Evolutionary conservation across 192 early-diverging fungal genomes (phyloP).

Genomic region (Coemansia sp.): DNA sequence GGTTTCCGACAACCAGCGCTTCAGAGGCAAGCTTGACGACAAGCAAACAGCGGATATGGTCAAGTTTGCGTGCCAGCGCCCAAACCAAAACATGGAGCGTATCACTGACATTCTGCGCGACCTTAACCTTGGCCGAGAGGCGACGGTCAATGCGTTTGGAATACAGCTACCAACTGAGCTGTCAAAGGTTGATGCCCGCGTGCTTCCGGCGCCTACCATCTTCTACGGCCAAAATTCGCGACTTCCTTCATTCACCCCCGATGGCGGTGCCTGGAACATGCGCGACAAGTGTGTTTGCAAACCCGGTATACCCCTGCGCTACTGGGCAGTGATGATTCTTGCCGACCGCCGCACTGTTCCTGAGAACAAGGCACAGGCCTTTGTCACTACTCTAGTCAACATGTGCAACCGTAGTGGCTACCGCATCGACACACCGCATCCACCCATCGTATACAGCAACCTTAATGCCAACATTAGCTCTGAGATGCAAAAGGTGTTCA

Average conservation of each 20-base stretch:
- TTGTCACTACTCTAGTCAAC: constrained; percentile 71
- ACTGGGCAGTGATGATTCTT: constrained; percentile 82
- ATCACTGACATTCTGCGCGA: constrained; percentile 69
- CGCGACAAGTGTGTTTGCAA: constrained; percentile 70
- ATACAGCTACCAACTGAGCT: constrained; percentile 65
- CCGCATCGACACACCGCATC: constrained; percentile 50
- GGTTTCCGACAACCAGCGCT: constrained; percentile 78
- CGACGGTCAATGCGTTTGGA: constrained; percentile 76
- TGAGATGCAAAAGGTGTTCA: constrained; percentile 68
- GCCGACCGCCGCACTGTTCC: constrained; percentile 56
- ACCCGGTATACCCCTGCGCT: constrained; percentile 69
- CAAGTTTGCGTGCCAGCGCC: constrained; percentile 82
- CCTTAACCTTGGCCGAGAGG: constrained; percentile 63
- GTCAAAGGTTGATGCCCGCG: constrained; percentile 68
- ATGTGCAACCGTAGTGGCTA: constrained; percentile 73
- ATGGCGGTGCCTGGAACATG: constrained; percentile 86
- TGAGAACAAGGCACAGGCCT: constrained; percentile 58
- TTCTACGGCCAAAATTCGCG: constrained; percentile 57
- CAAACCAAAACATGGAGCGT: constrained; percentile 77
- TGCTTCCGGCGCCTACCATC: constrained; percentile 77
- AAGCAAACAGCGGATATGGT: constrained; percentile 94
- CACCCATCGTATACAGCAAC: constrained; percentile 52
- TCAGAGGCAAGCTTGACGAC: constrained; percentile 79
- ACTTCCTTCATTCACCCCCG: constrained; percentile 52
- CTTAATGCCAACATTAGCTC: constrained; percentile 65